Percentiles rank a stretch among this genome's conserved stretches.
Evolutionary conservation across 192 early-diverging fungal genomes (phyloP).

Genomic region (Chytriomyces sp.): DNA sequence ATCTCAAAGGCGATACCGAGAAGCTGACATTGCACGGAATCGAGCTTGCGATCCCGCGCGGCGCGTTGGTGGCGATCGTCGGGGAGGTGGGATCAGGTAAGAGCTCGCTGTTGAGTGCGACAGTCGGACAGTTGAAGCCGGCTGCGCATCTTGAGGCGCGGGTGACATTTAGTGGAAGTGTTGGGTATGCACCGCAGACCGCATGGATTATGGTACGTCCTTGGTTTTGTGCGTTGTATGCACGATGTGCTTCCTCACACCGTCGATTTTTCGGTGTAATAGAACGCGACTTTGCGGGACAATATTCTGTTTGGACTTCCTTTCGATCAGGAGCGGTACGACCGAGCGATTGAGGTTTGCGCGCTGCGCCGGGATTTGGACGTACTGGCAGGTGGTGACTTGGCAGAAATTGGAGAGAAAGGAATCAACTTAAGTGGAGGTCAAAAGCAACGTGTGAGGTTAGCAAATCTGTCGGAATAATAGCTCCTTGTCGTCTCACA

Average conservation of each 20-base stretch:
- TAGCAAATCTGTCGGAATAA: too few species aligned
- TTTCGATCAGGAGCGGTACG: constrained; percentile 70
- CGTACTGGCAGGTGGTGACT: constrained; percentile 55
- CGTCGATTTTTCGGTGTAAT: too few species aligned
- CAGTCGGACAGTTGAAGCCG: constrained; percentile 73
- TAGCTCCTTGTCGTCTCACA: neutral
- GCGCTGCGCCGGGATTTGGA: constrained; percentile 73
- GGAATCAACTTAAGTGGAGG: constrained; percentile 63
- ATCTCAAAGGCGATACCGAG: too few species aligned
- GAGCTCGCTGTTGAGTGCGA: constrained; percentile 69
- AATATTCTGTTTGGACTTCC: constrained; percentile 86
- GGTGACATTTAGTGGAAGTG: constrained; percentile 55
- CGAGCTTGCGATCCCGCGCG: constrained; percentile 37
- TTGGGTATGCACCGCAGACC: constrained; percentile 72
- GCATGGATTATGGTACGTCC: constrained; percentile 88
- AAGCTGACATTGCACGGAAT: constrained; percentile 30
- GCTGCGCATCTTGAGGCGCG: constrained; percentile 55
- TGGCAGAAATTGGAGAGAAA: constrained; percentile 53
- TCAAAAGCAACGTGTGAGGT: constrained; percentile 78
- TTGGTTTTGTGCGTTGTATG: too few species aligned
- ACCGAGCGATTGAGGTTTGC: constrained; percentile 74
- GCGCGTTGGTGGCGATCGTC: constrained; percentile 70
- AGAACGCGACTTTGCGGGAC: constrained; percentile 38
- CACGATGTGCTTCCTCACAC: too few species aligned
- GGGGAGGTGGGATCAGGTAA: constrained; percentile 79